Evolutionary conservation across 768 basidiomycete species (phyloP), one percentile per base, ranked within the genome.

Genomic region (Lactarius hengduanensis): DNA sequence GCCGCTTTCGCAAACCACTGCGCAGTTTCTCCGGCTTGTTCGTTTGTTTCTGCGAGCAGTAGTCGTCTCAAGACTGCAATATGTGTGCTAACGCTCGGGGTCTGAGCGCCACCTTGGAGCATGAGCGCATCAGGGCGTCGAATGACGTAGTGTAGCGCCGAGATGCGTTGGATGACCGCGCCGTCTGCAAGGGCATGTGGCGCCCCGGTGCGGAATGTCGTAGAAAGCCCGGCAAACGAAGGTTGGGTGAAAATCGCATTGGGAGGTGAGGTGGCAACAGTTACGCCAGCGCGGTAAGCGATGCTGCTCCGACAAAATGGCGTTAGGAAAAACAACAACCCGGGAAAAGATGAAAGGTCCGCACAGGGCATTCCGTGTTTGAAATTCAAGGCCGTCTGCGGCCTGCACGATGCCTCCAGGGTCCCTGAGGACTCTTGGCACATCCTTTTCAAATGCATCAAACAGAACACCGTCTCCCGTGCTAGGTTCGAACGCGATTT

Each of bases 51-150:
- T 15, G 71, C 78, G 10, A 88, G 77, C 9, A 96, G 78, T 45
- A 94, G 77, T 9, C 82, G 78, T 1, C 94, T 83, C 55, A 97
- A 77, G 4, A 85, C 80, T 16, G 88, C 88, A 67, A 96, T 87
- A 70, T 94, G 86, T n/a, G 88, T 90, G 76, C 93, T 93, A 36
- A 93, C 81, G 66, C 91, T 90, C 0, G 74, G 71, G 11, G 59
- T 55, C 10, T 81, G 34, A 16, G 22, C 10, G 50, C 41, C 30
- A 38, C 61, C 45, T 3, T 40, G n/a, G 41, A 34, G 40, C 41
- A 34, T 9, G 57, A 80, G 41, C 40, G 72, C 60, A 70, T 80
- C 61, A 69, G 78, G 54, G 91, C 82, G 72, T 83, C 83, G 50
- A 74, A 76, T 1, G 83, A 83, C 0, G 81, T 81, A 8, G 82